Evolutionary conservation across 2,329 filamentous ascomycete genomes (phyloP).

Genomic region (Alternaria hordeiaustralica): DNA sequence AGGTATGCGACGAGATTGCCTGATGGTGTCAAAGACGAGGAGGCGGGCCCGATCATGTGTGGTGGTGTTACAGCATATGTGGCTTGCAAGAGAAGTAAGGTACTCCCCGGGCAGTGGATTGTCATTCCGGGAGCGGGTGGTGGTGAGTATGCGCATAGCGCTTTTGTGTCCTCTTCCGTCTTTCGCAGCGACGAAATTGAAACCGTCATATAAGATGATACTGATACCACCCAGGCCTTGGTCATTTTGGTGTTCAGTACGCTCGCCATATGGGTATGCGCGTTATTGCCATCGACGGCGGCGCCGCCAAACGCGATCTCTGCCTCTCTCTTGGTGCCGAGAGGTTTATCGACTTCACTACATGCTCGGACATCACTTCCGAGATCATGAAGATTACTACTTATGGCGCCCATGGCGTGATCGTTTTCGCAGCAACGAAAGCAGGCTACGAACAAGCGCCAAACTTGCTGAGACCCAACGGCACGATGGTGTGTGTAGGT

Average conservation of each 20-base stretch:
- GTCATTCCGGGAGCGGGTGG: conserved; percentile 50
- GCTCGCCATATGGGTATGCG: conserved; percentile 64
- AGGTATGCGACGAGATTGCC: conserved; percentile 55
- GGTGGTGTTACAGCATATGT: conserved; percentile 57
- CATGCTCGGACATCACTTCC: conserved; percentile 66
- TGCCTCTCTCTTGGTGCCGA: conserved; percentile 61
- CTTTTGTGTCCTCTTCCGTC: background rate
- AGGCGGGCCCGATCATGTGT: conserved; percentile 50
- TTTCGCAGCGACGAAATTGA: background rate
- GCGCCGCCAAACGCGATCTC: conserved; percentile 55
- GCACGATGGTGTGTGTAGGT: conserved; percentile 40
- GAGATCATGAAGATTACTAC: conserved; percentile 55
- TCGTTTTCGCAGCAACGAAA: conserved; percentile 70
- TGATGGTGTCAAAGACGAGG: conserved; percentile 52
- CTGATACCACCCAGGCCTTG: conserved; percentile 21
- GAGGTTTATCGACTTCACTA: conserved; percentile 62
- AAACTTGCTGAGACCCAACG: conserved; percentile 32
- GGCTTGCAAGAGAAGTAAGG: conserved; percentile 49
- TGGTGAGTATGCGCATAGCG: conserved; percentile 14
- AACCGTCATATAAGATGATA: background rate
- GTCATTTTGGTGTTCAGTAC: conserved; percentile 38
- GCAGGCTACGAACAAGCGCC: conserved; percentile 44
- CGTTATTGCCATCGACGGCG: conserved; percentile 63
- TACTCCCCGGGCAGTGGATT: conserved; percentile 48
- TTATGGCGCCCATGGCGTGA: conserved; percentile 80